Base-by-base conservation (phyloP, 441 rosid species). In the Jatropha podagrica region DNA sequence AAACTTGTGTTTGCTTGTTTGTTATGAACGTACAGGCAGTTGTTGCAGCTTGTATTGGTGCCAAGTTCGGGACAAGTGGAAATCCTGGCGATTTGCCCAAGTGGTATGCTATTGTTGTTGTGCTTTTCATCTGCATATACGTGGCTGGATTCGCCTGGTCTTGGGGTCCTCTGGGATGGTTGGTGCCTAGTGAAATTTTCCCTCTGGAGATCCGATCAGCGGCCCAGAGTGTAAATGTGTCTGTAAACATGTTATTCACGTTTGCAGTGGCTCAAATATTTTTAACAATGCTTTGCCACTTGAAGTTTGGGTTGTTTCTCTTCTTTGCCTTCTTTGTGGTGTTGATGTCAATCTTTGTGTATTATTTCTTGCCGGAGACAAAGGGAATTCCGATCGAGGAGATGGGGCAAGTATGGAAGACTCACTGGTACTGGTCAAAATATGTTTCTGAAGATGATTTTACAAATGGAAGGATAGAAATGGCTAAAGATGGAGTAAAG, bases 131-230 rank as follows among this genome's bases (percentile, higher is more conserved):
- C 46, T 95, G 97, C 84, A 78, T 88, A 46, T 91, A 91, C 64
- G 95, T 92, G 0, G 75, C 97, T 0, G 98, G 92, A 7, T 95
- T 95, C 27, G 97, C 97, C 5, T 91, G 97, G 97, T 95, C 98
- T 0, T 94, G 97, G 98, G 97, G 97, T 3, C 97, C 98, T 3
- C 88, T 94, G 0, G 97, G 97, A 5, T 94, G 97, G 97, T 65
- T 92, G 51, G 97, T 92, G 0, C 97, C 98, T 0, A 91, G 97
- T 72, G 98, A 94, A 83, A 94, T 94, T 44, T 94, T 92, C 84
- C 97, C 98, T 12, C 69, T 90, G 37, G 98, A 92, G 69, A 91
- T 94, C 65, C 83, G 97, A 42, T 94, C 97, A 0, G 97, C 97
- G 1, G 97, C 97, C 0, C 97, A 95, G 77, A 91, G 97, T 72